Conservation (phyloP, 305 asterid genomes). For the Fraxinus dipetala region DNA sequence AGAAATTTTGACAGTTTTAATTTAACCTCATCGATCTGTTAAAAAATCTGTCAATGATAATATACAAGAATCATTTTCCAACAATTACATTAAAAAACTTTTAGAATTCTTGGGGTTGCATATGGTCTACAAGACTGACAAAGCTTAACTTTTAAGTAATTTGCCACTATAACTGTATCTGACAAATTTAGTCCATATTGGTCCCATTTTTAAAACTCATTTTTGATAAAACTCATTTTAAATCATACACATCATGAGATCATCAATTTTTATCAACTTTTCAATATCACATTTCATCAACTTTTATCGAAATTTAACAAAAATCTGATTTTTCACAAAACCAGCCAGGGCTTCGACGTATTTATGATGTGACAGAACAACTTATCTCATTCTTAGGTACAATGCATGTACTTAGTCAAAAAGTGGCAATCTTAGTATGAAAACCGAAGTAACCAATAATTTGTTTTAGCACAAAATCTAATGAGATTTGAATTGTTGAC, state of each 20-base stretch:
- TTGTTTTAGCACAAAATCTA: background rate
- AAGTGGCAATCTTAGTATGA: background rate
- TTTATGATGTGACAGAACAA: background rate
- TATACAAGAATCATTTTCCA: background rate
- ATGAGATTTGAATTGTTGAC: background rate
- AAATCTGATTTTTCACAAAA: too few relatives aligned
- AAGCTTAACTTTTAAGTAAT: background rate
- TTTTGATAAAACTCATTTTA: background rate
- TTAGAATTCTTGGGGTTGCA: background rate
- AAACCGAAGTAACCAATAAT: background rate
- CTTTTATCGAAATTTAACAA: too few relatives aligned
- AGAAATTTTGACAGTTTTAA: too few relatives aligned
- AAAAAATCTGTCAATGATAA: background rate
- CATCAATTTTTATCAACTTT: background rate
- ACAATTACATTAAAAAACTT: background rate
- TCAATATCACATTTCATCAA: background rate
- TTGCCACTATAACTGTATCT: background rate
- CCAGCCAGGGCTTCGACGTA: too few relatives aligned
- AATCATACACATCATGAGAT: too few relatives aligned
- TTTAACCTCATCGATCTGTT: background rate
- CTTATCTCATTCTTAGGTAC: background rate
- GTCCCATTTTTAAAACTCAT: background rate
- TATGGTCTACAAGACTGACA: background rate
- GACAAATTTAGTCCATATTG: background rate
- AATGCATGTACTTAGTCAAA: background rate